Base-by-base conservation (phyloP, 148 eudicot genomes). In the Cornus florida region DNA sequence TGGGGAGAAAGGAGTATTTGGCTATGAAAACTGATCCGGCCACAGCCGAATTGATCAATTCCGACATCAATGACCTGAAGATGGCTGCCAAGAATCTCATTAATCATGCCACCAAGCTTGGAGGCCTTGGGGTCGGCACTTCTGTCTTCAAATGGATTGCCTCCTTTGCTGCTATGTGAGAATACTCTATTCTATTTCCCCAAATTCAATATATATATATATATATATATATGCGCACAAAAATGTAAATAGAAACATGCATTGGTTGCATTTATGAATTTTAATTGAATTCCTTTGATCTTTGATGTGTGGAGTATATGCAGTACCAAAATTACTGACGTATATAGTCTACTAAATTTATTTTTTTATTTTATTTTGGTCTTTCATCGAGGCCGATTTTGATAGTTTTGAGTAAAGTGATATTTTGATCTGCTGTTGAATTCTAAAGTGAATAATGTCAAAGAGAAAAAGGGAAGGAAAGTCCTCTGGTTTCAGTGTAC, bases 131-230 rank as follows among this genome's bases (percentile, higher is more conserved):
- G 2, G 86, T 95, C 39, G 93, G 92, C 67, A 88, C 91, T 77
- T 84, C 89, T 73, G 86, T 95, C 72, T 83, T 93, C 84, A 85
- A 81, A 83, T 93, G 97, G 96, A 83, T 95, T 24, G 94, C 97
- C 59, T 92, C 94, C 53, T 76, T 95, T 41, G 90, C 98, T 68
- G 97, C 98, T 75, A 89, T 95, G 97, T 95, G 38, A 35, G 38
- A 22, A 35, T 16, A 31, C 19, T 70, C 53, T 69, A 41, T 8
- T 32, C 68, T 68, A 3, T 56, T 53, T 62, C 65, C 43, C 23
- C 24, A 5, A 46, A 62, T 22, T 35, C 4, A 38, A 24, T 12
- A 62, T 7, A 60, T 19, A 60, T 4, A 60, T 4, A n/a, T n/a
- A n/a, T n/a, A n/a, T n/a, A n/a, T n/a, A n/a, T n/a, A n/a, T n/a